Percentiles rank a stretch among this genome's conserved stretches.
Evolutionary conservation across 2,329 filamentous ascomycete genomes (phyloP).

Genomic region (Pezicula neosporulosa): DNA sequence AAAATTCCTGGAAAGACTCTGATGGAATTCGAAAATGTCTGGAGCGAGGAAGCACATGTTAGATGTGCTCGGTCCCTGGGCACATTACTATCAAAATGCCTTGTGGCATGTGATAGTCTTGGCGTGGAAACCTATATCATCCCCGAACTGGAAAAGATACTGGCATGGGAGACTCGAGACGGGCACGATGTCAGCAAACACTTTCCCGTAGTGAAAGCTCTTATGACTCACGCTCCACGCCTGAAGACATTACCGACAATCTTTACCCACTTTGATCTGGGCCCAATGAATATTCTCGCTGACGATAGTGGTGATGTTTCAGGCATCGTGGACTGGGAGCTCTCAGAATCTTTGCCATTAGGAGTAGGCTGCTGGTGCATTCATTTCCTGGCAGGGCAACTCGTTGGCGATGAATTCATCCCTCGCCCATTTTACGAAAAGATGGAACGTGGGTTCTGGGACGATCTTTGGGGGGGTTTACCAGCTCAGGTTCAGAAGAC

Average conservation of each 20-base stretch:
- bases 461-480: constrained; percentile 2
- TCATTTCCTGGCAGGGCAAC: constrained; percentile 5
- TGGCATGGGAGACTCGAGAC: neutral
- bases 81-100: constrained; percentile 4
- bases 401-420: no score
- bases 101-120: neutral
- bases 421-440: constrained; percentile 1
- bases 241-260: neutral
- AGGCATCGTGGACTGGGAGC: constrained; percentile 8
- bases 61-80: neutral
- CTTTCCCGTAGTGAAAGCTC: neutral
- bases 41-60: neutral
- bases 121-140: neutral
- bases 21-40: constrained; percentile 2
- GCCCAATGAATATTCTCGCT: neutral
- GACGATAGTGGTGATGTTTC: constrained; percentile 1
- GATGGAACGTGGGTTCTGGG: neutral
- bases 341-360: constrained; percentile 6
- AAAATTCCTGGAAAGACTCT: constrained; percentile 15
- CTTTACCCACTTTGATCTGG: constrained; percentile 1
- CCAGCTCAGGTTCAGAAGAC: neutral
- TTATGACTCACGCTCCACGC: neutral
- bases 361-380: constrained; percentile 5
- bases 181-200: no score
- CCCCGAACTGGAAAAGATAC: neutral